Base-by-base conservation (phyloP, 2,329 filamentous ascomycete species). In the Microsporum ferrugineum region DNA sequence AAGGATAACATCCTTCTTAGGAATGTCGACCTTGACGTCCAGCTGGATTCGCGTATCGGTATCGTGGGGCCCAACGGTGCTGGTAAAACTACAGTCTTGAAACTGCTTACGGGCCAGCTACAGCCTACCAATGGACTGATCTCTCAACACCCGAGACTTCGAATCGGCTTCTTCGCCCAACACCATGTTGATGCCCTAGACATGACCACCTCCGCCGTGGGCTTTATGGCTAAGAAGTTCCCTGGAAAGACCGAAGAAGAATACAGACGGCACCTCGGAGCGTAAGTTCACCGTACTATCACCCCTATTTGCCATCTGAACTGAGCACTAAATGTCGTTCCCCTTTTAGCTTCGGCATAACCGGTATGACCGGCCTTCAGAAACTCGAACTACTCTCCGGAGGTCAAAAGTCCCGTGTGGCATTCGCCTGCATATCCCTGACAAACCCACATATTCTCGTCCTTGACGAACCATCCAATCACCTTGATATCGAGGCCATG, bases 1-100 rank as follows among this genome's bases (percentile, higher is more conserved):
- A 78, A 81, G 64, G 91, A 95, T 71, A 89, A 88, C 10, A 83
- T 87, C 29, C 81, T 99, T 47, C 83, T 99, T 47, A 84, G 78
- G 66, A 86, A 96, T 68, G 89, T 99, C 63, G 94, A 99, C 70
- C 82, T 99, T 29, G 92, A 97, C 72, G 94, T 99, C 14, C 94
- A 99, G 75, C 86, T 99, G 47, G 94, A 99, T 77, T 97, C 92
- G 6, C 88, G 94, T 65, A 99, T 99, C 68, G 94, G 94, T 71
- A 99, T 99, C 71, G 92, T 99, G n/a, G 94, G 94, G 14, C 94
- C 94, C 70, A 99, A 99, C 81, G 94, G 94, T 76, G 94, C 94
- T 51, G 94, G 94, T 82, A 99, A 99, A 77, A 99, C 94, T 2
- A 99, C 94, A 0, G 88, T 96, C n/a, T 80, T 99, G 67, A 97